Conservation (phyloP, 176 grass and related monocot species). For the Aegilops tauschii region DNA sequence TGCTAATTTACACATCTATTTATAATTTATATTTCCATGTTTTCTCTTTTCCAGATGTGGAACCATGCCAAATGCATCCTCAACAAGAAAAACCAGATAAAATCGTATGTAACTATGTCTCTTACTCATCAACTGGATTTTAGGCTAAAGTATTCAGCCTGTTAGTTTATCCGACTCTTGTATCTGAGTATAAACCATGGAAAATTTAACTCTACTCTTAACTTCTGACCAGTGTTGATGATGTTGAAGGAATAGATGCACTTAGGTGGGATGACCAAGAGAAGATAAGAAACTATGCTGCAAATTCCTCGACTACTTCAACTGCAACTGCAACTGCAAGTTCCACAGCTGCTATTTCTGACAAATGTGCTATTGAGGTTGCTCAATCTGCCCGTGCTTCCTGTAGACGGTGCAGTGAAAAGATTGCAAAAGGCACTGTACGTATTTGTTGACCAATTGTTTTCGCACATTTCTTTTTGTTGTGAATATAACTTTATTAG, state of each 20-base stretch:
- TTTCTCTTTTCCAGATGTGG: slow-evolving; percentile 74
- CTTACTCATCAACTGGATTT: not conserved
- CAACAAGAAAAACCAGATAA: slow-evolving; percentile 90
- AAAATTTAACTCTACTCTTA: not conserved
- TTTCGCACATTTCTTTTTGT: slow-evolving; percentile 1
- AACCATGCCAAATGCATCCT: slow-evolving; percentile 89
- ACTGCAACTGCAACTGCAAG: slow-evolving; percentile 9
- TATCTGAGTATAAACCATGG: not conserved
- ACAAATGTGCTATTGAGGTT: slow-evolving; percentile 73
- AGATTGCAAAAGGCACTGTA: slow-evolving; percentile 84
- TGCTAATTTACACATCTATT: not conserved
- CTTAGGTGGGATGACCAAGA: slow-evolving; percentile 97
- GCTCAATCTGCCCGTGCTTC: slow-evolving; percentile 83
- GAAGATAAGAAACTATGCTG: slow-evolving; percentile 76
- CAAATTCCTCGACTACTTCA: slow-evolving; percentile 27
- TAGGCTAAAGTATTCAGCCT: not conserved
- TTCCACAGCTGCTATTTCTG: slow-evolving; percentile 39
- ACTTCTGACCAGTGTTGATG: slow-evolving; percentile 58
- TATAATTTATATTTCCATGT: slow-evolving; percentile 20
- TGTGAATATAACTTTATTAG: slow-evolving; percentile 1
- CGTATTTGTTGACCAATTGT: slow-evolving; percentile 43
- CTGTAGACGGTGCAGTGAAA: slow-evolving; percentile 74
- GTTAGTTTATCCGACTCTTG: slow-evolving; percentile 1
- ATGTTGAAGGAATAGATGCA: slow-evolving; percentile 85
- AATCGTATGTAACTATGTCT: slow-evolving; percentile 50